These are phyloP conservation scores for Dimargaris xerosporica DNA, from an alignment of 192 early-diverging fungal genomes.

Conservation along the genomic window DNA sequence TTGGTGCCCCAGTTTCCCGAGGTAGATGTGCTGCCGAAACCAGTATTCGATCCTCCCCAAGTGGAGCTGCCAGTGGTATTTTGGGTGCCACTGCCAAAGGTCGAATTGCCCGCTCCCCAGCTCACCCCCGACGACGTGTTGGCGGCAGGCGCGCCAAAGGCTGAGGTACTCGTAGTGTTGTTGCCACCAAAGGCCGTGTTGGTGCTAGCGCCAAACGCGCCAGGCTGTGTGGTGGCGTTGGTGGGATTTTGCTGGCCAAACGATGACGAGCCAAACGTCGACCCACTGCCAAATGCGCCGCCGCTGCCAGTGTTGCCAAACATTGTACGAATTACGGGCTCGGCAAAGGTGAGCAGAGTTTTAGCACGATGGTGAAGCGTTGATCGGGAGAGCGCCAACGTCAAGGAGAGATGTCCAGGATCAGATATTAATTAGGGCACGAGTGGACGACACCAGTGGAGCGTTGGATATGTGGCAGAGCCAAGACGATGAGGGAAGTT, in stretches of 20 bases:
- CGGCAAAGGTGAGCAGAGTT: background rate
- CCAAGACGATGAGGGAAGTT: no score
- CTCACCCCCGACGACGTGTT: background rate
- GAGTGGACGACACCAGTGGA: no score
- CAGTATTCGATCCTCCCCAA: background rate
- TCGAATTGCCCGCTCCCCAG: background rate
- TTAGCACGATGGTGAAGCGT: no score
- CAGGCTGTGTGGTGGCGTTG: background rate
- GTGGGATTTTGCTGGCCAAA: background rate
- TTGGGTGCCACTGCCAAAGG: conserved; percentile 1
- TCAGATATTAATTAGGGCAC: no score
- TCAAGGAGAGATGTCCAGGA: no score
- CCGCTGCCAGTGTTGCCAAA: background rate
- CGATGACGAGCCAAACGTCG: conserved; percentile 4
- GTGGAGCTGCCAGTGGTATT: conserved; percentile 13
- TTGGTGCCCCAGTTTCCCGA: background rate
- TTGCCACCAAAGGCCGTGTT: background rate
- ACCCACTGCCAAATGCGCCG: background rate
- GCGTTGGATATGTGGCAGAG: no score
- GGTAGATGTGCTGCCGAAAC: conserved; percentile 14
- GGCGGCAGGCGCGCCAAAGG: background rate
- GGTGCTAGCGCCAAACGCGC: background rate
- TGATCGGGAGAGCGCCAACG: no score
- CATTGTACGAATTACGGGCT: background rate
- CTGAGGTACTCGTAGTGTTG: background rate